Base-by-base conservation (phyloP, 768 basidiomycete genomes). In the Lepiota venenata region DNA sequence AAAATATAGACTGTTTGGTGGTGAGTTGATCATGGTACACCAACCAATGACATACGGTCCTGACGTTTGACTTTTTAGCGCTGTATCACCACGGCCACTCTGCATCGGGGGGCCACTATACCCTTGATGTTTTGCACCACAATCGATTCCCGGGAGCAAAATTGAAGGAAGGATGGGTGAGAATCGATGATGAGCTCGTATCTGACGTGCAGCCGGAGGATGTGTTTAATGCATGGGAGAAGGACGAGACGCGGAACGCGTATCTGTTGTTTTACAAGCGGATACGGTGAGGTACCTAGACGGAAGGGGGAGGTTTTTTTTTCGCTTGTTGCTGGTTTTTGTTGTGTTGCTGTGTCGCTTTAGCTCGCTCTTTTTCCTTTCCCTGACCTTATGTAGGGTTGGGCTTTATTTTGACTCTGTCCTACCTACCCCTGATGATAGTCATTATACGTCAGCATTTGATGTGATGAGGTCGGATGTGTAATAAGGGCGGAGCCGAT, bases 31-130 rank as follows among this genome's bases (percentile, higher is more conserved):
- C 11, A 10, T 37, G 11, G 38, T 47, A 12, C 37, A 22, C 22
- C 1, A 36, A 18, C 21, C 32, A 2, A 6, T 37, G 22, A 29
- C 50, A 5, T 25, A 25, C 25, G 25, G 25, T 27, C 27, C 38
- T 56, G 25, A 52, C 11, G 37, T 41, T 12, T 20, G 47, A 41
- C 48, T 25, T 47, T n/a, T 2, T 59, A 91, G 96, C 85, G 8
- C 71, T 98, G 11, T 98, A 98, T 68, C 96, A 99, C 67, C 95
- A 99, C 60, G 96, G 96, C 2, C 74, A 78, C 25, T 90, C 91
- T 6, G 93, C 96, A 0, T 86, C 87, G 1, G 93, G 94, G 2
- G 96, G 96, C 1, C 96, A 98, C 69, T 98, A 98, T 72, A 98
- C 95, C 2, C 81, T 96, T 44, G 89, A 93, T 62, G 88, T 95